These are phyloP conservation scores for Calonectria pseudoreteaudii DNA, from an alignment of 2,329 filamentous ascomycete species.

Conservation along the genomic window DNA sequence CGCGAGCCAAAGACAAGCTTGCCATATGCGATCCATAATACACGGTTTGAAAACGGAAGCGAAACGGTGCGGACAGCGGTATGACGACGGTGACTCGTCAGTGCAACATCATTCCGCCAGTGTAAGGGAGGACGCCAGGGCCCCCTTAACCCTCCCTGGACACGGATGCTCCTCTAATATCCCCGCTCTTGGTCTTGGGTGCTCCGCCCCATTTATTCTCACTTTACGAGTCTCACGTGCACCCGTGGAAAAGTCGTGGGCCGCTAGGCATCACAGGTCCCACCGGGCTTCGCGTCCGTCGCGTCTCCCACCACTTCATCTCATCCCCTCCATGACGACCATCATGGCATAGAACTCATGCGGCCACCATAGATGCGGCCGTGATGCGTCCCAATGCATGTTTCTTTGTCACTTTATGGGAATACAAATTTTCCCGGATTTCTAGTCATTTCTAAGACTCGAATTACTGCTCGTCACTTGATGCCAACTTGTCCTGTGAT, in stretches of 20 bases:
- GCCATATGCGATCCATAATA: constrained; percentile 1
- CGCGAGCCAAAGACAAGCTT: constrained; percentile 1
- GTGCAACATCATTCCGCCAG: constrained; percentile 10
- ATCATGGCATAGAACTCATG: constrained; percentile 19
- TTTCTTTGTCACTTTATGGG: background rate
- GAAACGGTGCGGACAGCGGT: constrained; percentile 5
- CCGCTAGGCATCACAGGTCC: constrained; percentile 45
- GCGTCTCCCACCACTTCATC: constrained; percentile 57
- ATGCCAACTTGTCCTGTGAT: constrained; percentile 11
- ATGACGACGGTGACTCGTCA: constrained; percentile 19
- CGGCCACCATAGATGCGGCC: constrained; percentile 44
- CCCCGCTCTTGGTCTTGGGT: constrained; percentile 1
- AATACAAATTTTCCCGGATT: constrained; percentile 39
- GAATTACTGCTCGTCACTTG: constrained; percentile 31
- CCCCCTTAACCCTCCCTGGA: constrained; percentile 7
- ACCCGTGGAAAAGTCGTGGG: constrained; percentile 57
- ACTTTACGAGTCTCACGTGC: constrained; percentile 53
- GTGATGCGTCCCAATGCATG: constrained; percentile 23
- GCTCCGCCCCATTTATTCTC: constrained; percentile 9
- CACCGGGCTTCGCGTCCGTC: constrained; percentile 55
- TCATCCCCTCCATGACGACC: constrained; percentile 50
- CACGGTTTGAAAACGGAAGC: constrained; percentile 11
- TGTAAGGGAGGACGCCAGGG: constrained; percentile 14
- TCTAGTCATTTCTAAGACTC: constrained; percentile 29
- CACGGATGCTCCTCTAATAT: constrained; percentile 7